Evolutionary conservation across 345 rosid genomes (phyloP), one percentile per base, ranked within the genome.

Genomic region (Eucalyptus erythrocorys): DNA sequence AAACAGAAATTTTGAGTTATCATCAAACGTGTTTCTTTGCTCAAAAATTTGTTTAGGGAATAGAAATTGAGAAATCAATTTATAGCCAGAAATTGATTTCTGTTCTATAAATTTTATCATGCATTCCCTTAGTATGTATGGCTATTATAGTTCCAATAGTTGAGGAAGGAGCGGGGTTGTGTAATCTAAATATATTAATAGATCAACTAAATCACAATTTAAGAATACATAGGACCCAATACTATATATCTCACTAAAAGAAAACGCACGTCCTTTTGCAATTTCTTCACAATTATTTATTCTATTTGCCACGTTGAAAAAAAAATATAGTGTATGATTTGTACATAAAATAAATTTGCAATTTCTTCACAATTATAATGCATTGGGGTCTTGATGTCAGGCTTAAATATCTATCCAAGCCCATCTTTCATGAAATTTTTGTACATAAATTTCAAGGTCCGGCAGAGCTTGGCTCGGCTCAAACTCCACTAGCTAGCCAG

Each of bases 21-120:
- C 8, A 51, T 51, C 5, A 51, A 7, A 51, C 10, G 2, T 51
- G 2, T 51, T 51, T 19, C 0, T 51, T 21, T 21, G 10, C 24
- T 19, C 0, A 51, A 0, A 3, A 51, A 51, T 51, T 51, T 4
- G 0, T 51, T 51, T 0, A 51, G 1, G 57, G 22, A 19, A 51
- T 0, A 51, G 2, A 51, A 51, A 51, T 21, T 8, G 5, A 19
- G 4, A 19, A 19, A 51, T 51, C 1, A 21, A 21, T 51, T 51
- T 51, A 0, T 51, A 0, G 57, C 2, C 0, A 1, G 8, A 51
- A 21, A 21, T 51, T 51, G 4, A 51, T 51, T 51, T 51, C 1
- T 21, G 2, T 51, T 51, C 4, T 3, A 21, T 0, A 51, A 51
- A 21, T 51, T 51, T 51, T 21, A 51, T 21, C 2, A 19, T 51